Conservation (phyloP, 129 eudicot species). For the Cynara cardunculus region DNA sequence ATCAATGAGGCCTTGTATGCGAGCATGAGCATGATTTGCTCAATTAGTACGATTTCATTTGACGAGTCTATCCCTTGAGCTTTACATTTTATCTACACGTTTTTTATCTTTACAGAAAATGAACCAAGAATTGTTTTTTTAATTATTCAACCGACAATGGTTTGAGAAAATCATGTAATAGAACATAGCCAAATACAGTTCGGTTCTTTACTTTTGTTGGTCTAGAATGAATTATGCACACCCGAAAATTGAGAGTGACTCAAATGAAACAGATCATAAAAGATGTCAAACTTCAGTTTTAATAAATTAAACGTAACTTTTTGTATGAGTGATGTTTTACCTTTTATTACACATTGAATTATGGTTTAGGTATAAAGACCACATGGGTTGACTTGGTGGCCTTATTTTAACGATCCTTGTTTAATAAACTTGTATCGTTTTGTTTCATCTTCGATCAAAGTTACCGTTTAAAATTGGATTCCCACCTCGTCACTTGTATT, state of each 20-base stretch:
- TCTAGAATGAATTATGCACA: not conserved
- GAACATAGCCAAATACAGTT: not conserved
- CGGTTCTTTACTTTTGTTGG: not conserved
- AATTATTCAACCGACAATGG: not conserved
- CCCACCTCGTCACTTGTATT: not conserved
- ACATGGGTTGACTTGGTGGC: conserved; percentile 4
- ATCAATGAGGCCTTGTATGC: not conserved
- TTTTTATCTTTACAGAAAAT: not conserved
- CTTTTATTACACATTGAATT: not conserved
- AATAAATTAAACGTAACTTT: not conserved
- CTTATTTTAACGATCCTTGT: not conserved
- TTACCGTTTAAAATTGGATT: not conserved
- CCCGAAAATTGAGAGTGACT: not conserved
- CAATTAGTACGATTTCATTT: not conserved
- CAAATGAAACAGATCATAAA: not conserved
- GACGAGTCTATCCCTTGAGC: not conserved
- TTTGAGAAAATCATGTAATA: not conserved
- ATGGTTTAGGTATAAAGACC: not conserved
- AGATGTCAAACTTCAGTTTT: not conserved
- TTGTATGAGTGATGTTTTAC: not conserved
- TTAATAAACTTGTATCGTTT: not conserved
- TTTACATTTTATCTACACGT: not conserved
- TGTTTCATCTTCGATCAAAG: not conserved
- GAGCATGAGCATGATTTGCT: not conserved
- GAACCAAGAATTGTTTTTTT: not conserved